phyloP scores from a whole-genome alignment of 805 yeast genomes.

The Yarrowia keelungensis region DNA sequence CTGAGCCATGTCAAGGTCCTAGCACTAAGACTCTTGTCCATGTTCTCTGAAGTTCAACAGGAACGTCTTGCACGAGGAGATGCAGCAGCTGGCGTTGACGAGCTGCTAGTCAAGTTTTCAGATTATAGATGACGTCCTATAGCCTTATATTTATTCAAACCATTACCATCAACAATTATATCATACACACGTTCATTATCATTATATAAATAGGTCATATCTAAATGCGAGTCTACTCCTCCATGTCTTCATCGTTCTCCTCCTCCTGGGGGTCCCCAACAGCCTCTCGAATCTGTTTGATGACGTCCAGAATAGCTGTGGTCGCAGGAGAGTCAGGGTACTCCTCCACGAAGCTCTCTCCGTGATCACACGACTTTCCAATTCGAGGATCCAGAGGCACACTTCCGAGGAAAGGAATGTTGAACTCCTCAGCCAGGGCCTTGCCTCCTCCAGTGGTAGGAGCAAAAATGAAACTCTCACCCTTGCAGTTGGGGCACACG shows the following conservation, averaged over 20 bases:
- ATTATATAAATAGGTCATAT: constrained; percentile 30
- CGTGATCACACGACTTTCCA: constrained; percentile 86
- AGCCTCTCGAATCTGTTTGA: constrained; percentile 48
- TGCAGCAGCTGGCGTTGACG: constrained; percentile 12
- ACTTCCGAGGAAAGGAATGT: constrained; percentile 81
- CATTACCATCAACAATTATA: not conserved
- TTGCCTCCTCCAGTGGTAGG: constrained; percentile 98
- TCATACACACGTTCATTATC: too few relatives aligned
- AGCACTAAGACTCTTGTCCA: not conserved
- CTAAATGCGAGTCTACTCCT: constrained; percentile 23
- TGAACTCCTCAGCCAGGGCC: constrained; percentile 78
- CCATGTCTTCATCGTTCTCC: not conserved
- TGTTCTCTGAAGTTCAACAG: constrained; percentile 21
- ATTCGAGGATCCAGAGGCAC: constrained; percentile 97
- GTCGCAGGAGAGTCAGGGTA: constrained; percentile 95
- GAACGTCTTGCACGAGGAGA: constrained; percentile 18
- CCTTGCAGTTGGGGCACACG: constrained; percentile 93
- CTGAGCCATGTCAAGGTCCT: constrained; percentile 12
- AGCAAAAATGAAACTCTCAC: constrained; percentile 86
- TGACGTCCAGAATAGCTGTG: constrained; percentile 81
- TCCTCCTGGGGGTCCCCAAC: constrained; percentile 40
- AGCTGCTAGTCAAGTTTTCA: constrained; percentile 19
- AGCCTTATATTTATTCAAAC: constrained; percentile 8
- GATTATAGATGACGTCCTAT: constrained; percentile 1
- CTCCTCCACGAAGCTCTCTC: constrained; percentile 76